phyloP scores from a whole-genome alignment of 139 green algal genomes.

The Chlamydomonas incerta region DNA sequence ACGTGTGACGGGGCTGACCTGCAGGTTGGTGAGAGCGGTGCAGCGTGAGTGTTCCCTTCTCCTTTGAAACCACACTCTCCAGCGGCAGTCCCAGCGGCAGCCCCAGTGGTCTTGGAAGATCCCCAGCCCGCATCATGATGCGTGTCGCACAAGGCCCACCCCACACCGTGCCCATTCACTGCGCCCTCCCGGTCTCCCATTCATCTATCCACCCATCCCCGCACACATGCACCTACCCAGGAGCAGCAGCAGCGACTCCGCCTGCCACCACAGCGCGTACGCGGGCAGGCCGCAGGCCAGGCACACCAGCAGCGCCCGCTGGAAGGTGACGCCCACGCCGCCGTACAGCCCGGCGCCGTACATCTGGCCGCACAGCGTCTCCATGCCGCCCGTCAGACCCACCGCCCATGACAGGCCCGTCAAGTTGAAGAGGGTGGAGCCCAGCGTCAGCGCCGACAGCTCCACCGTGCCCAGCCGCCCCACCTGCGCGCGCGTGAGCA shows the following conservation, averaged over 20 bases:
- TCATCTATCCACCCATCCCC: too few relatives aligned
- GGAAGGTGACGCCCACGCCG: slow-evolving; percentile 34
- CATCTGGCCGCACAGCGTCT: slow-evolving; percentile 43
- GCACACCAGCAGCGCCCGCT: slow-evolving; percentile 25
- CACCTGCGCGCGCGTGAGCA: slow-evolving; percentile 8
- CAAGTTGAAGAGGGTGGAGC: slow-evolving; percentile 43
- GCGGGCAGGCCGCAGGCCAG: slow-evolving; percentile 2
- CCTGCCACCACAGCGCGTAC: slow-evolving; percentile 19
- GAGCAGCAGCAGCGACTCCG: not conserved
- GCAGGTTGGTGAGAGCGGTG: too few relatives aligned
- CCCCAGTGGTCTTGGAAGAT: too few relatives aligned
- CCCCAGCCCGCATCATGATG: too few relatives aligned
- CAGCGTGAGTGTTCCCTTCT: too few relatives aligned
- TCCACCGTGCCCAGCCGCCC: slow-evolving; percentile 21
- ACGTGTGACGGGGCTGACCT: not conserved
- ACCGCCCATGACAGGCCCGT: slow-evolving; percentile 36
- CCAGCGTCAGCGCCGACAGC: slow-evolving; percentile 43
- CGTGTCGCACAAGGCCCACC: too few relatives aligned
- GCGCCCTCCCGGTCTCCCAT: too few relatives aligned
- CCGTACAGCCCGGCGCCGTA: slow-evolving; percentile 34
- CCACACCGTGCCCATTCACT: too few relatives aligned
- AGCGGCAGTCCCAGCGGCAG: too few relatives aligned
- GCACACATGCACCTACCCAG: slow-evolving; percentile 14
- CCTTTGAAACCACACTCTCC: too few relatives aligned
- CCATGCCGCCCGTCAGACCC: slow-evolving; percentile 19